Conservation (phyloP, 768 basidiomycete species). For the Galerina sulciceps region DNA sequence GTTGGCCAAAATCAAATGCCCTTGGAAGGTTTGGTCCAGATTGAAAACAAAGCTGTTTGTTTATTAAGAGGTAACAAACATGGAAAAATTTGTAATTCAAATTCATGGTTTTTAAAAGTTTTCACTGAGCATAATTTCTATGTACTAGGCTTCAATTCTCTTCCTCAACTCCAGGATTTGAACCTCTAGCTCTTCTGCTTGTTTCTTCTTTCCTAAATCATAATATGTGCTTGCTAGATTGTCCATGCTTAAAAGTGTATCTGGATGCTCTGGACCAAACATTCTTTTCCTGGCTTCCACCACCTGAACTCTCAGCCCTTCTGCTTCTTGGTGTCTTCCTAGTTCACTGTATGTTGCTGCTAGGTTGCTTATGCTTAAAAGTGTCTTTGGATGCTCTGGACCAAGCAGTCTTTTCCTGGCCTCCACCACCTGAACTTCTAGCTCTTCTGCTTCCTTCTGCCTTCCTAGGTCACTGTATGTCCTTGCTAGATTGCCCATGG, state of each 20-base stretch:
- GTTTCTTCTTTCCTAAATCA: background rate
- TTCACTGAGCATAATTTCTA: too few relatives aligned
- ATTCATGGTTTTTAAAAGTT: too few relatives aligned
- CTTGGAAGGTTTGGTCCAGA: too few relatives aligned
- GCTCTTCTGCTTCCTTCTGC: background rate
- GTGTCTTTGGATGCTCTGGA: background rate
- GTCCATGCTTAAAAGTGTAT: background rate
- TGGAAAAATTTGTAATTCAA: too few relatives aligned
- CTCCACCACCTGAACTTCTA: background rate
- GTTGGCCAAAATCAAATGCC: too few relatives aligned
- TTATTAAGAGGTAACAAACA: too few relatives aligned
- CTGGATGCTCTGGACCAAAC: background rate
- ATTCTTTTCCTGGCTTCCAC: background rate
- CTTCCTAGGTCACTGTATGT: background rate
- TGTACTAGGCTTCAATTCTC: too few relatives aligned
- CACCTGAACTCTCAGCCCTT: background rate
- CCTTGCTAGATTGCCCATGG: conserved; percentile 2
- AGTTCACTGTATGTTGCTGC: background rate
- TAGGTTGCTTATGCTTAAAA: background rate
- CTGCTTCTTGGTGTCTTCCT: background rate
- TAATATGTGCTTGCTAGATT: background rate
- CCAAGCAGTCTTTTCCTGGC: background rate
- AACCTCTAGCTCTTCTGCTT: background rate
- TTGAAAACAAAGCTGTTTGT: too few relatives aligned
- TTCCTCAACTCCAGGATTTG: too few relatives aligned